Percentiles rank a stretch among this genome's conserved stretches.
Conservation (phyloP, 805 yeast genomes). For the Candida fluviatilis region DNA sequence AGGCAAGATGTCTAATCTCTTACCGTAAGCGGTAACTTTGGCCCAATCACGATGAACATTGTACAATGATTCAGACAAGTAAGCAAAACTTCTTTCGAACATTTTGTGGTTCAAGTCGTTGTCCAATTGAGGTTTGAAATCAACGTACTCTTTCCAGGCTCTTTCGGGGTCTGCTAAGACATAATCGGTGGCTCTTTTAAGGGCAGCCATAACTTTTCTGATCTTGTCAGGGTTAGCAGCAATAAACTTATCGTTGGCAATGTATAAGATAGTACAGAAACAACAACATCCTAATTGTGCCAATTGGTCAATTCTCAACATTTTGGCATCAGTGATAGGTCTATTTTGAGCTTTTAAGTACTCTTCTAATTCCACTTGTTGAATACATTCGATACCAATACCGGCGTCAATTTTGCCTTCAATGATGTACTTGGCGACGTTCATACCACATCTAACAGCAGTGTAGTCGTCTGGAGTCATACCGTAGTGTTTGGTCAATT, state of each 20-base stretch:
- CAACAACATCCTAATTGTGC: conserved; percentile 59
- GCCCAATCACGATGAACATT: conserved; percentile 56
- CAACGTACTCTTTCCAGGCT: conserved; percentile 44
- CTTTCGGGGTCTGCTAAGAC: conserved; percentile 39
- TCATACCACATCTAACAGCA: conserved; percentile 58
- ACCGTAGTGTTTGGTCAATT: conserved; percentile 51
- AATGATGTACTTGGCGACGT: conserved; percentile 51
- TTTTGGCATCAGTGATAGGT: conserved; percentile 44
- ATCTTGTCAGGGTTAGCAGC: conserved; percentile 44
- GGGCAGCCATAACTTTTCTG: conserved; percentile 41
- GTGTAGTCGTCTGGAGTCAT: conserved; percentile 54
- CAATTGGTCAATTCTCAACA: conserved; percentile 52
- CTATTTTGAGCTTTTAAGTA: conserved; percentile 41
- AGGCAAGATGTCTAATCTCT: conserved; percentile 49
- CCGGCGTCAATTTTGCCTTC: conserved; percentile 57
- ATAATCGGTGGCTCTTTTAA: conserved; percentile 49
- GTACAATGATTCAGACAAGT: conserved; percentile 47
- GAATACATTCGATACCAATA: conserved; percentile 56
- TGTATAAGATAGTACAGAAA: conserved; percentile 53
- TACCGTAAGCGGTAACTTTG: conserved; percentile 53
- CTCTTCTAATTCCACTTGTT: conserved; percentile 55
- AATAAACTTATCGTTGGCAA: conserved; percentile 48
- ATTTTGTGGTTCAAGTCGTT: conserved; percentile 38
- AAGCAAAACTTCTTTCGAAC: conserved; percentile 53
- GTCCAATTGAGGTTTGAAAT: conserved; percentile 46